phyloP scores from a whole-genome alignment of 805 yeast genomes.

The Nakazawaea holstii region DNA sequence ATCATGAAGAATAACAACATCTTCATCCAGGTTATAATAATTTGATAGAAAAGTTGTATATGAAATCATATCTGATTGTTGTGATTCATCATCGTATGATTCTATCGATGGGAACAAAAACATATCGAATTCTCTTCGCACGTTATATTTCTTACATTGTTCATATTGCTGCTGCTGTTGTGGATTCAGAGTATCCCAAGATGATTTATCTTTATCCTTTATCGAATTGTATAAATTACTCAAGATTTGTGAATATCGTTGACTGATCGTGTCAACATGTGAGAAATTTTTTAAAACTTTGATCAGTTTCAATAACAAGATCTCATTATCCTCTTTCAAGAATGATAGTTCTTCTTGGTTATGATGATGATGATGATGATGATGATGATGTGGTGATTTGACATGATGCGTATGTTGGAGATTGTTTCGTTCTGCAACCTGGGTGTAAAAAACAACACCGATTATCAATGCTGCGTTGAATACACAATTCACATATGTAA shows the following conservation, averaged over 20 bases:
- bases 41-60: no score
- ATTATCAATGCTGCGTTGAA: constrained; percentile 32
- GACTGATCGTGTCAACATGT: constrained; percentile 12
- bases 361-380: no score
- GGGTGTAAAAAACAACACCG: constrained; percentile 25
- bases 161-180: no score
- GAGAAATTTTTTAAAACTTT: constrained; percentile 13
- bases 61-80: no score
- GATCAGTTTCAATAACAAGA: constrained; percentile 14
- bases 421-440: background rate
- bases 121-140: no score
- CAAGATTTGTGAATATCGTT: constrained; percentile 15
- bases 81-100: no score
- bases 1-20: no score
- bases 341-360: constrained; percentile 8
- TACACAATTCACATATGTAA: constrained; percentile 25
- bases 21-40: no score
- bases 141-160: no score
- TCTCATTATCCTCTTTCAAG: constrained; percentile 12
- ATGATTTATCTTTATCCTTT: constrained; percentile 7
- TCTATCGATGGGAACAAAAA: no score
- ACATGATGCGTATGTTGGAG: constrained; percentile 2
- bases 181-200: background rate
- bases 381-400: background rate
- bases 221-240: constrained; percentile 14